A percentile compares a stretch with the other conserved stretches of the same genome.
Conservation (phyloP, 176 grass and related monocot genomes). For the Musa schizocarpa region DNA sequence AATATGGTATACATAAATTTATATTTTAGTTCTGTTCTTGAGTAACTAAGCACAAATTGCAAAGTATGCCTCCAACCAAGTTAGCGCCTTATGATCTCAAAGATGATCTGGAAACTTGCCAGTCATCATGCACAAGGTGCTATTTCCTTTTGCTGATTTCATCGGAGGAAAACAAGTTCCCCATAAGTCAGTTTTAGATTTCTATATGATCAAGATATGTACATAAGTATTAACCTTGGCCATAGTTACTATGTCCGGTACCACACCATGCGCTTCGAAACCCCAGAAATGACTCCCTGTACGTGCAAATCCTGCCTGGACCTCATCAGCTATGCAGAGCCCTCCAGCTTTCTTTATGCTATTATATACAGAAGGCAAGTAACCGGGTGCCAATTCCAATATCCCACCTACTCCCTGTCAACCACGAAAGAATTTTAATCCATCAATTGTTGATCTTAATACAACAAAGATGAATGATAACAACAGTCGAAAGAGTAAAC, state of each 20-base stretch:
- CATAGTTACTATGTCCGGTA: slow-evolving; percentile 94
- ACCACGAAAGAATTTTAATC: background rate
- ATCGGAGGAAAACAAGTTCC: background rate
- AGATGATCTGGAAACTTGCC: background rate
- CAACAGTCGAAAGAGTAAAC: background rate
- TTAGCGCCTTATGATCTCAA: background rate
- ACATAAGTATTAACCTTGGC: slow-evolving; percentile 49
- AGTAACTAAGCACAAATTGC: background rate
- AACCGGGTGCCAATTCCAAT: slow-evolving; percentile 84
- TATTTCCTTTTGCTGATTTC: background rate
- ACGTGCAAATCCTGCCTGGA: slow-evolving; percentile 72
- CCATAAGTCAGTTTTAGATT: background rate
- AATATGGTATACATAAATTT: background rate
- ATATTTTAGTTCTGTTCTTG: background rate
- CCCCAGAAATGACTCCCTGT: slow-evolving; percentile 93
- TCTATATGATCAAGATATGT: background rate
- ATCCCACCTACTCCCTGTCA: slow-evolving; percentile 88
- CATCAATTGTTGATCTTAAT: background rate
- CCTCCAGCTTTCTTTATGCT: slow-evolving; percentile 77
- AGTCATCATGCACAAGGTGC: background rate
- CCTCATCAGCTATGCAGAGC: slow-evolving; percentile 85
- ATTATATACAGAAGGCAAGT: slow-evolving; percentile 67
- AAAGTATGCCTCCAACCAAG: background rate
- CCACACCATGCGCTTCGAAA: slow-evolving; percentile 68
- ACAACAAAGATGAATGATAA: background rate